Conservation (phyloP, 1,139 yeast species). For the Taphrina populina region DNA sequence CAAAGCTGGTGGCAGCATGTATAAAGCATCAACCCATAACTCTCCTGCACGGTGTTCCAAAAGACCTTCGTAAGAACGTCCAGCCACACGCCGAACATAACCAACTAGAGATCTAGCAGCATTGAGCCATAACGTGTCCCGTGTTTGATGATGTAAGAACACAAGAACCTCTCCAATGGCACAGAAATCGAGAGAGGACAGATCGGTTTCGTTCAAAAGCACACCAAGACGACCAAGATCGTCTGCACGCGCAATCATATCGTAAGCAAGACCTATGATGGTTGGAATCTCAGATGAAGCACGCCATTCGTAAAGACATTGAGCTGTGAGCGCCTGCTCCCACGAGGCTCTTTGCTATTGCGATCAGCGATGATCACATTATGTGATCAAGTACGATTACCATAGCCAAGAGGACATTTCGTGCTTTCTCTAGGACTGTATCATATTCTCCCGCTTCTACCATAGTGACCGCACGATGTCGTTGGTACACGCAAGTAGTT, state of each 20-base stretch:
- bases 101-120: constrained; percentile 30
- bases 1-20: constrained; percentile 33
- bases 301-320: constrained; percentile 28
- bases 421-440: constrained; percentile 8
- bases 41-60: constrained; percentile 27
- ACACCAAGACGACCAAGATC: constrained; percentile 28
- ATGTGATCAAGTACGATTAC: neutral
- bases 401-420: constrained; percentile 16
- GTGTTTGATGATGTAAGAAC: constrained; percentile 28
- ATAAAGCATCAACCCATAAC: constrained; percentile 29
- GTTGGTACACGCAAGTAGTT: too few species aligned
- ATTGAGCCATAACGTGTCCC: constrained; percentile 22
- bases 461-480: too few species aligned
- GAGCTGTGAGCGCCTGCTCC: constrained; percentile 33
- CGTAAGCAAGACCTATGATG: constrained; percentile 26
- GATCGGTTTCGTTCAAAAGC: constrained; percentile 21
- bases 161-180: constrained; percentile 29
- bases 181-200: constrained; percentile 28
- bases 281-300: constrained; percentile 12
- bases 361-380: neutral
- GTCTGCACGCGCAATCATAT: constrained; percentile 32
- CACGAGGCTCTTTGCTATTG: constrained; percentile 33
- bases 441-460: constrained; percentile 2
- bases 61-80: constrained; percentile 27
- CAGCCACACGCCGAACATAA: constrained; percentile 20